Base-by-base conservation (phyloP, 1,284 basidiomycete genomes). In the Ganoderma meredithae region DNA sequence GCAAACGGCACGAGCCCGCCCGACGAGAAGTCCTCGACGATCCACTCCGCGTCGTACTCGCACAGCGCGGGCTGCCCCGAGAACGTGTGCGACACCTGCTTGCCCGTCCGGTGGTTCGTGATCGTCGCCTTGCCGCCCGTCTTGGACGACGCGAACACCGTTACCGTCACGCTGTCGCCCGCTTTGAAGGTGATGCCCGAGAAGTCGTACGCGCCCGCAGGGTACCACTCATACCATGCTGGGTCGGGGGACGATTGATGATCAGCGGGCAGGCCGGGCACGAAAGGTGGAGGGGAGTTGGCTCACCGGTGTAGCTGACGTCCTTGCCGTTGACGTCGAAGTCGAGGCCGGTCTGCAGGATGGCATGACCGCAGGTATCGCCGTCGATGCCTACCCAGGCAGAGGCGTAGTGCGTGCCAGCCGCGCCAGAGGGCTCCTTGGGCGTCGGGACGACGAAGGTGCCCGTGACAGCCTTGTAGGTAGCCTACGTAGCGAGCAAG, bases 201-300 rank as follows among this genome's bases (percentile, higher is more conserved):
- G 74, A 81, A 81, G 73, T 79, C 78, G 65, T 73, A 67, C 17
- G 80, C 78, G 69, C 70, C 77, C 68, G 74, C 80, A 43, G 81
- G 80, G 76, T 75, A 82, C 76, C 79, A 82, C 69, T 82, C 80
- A 70, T 78, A 81, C 81, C 81, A 82, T 17, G 78, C 80, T 81
- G 61, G 41, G 31, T 13, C 7, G 19, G 19, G 44, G 9, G 7
- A 5, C 1, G 7, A 5, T 1, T 8, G 44, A 9, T 22, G n/a
- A 22, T 47, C 19, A 47, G 44, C 2, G 44, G 19, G 19, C 44
- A 22, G 44, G 44, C 9, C 19, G n/a, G 44, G 19, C 7, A 47
- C 44, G 19, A n/a, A 22, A n/a, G 44, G 19, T 6, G 5, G 7
- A 22, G 1, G 44, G 7, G 36, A 31, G 17, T 22, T 6, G 17